Base-by-base conservation (phyloP, 163 green algal species). In the Botryococcus braunii region DNA sequence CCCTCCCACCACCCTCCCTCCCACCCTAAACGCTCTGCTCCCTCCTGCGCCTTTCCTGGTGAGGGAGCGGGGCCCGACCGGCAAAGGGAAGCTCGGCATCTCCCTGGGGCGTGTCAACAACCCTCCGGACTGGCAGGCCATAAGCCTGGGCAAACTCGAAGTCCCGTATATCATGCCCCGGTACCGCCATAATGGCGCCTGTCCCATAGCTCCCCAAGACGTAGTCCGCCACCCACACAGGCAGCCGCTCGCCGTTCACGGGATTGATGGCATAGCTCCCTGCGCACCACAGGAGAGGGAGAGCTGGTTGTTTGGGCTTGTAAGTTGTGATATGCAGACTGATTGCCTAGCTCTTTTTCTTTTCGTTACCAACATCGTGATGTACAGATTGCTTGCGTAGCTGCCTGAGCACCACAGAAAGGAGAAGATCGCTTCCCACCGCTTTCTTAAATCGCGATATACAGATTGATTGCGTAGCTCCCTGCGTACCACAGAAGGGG, bases 111-210 rank as follows among this genome's bases (percentile, higher is more conserved):
- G 58, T 47, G 48, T 76, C 61, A 29, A 95, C 73, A 46, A 97
- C 93, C 39, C 79, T 71, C n/a, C 73, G 77, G 5, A 97, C 74
- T 0, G 79, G 78, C 48, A 98, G 82, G 29, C 74, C 81, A 67
- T 94, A 96, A 13, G 73, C 62, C 23, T 73, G 13, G 0, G 94
- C 94, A 77, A 99, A 99, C 57, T 95, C 93, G 66, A 79, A 86
- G 82, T 99, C 94, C 0, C 94, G 78, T 5, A 70, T 62, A 74
- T 99, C 94, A 69, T 99, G 94, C 4, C 76, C 93, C 0, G 94
- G 94, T 66, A 99, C 95, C 5, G 92, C 94, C 93, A 98, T 98
- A 70, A 99, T 93, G 29, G 92, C 91, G 3, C 94, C 94, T 36
- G 72, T 94, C 74, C 94, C 94, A 70, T 99, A 99, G 23, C 71